Base-by-base conservation (phyloP, 2,329 filamentous ascomycete genomes). In the Fonsecaea pugnacius region DNA sequence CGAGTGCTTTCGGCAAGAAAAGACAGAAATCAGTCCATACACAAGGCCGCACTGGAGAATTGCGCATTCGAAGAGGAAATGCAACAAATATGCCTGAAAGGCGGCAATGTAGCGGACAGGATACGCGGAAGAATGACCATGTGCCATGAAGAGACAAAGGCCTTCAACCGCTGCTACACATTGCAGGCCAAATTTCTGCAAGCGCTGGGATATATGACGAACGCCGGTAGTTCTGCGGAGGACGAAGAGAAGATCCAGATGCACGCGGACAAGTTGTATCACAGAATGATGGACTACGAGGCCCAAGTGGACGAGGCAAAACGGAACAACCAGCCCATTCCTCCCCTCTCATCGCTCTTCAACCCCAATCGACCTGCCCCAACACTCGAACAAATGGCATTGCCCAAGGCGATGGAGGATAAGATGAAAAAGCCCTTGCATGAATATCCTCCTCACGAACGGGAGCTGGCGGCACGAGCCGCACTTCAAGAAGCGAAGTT, bases 161-260 rank as follows among this genome's bases (percentile, higher is more conserved):
- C 83, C 67, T 93, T 97, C 73, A 90, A 95, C 74, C 84, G 90
- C 70, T 99, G 95, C 80, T 96, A 95, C 76, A 89, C 84, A 60
- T 92, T 93, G 81, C 95, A 99, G 79, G 88, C 87, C 73, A 90
- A 94, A 76, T 93, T 99, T 71, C 80, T 99, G 32, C 92, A 94
- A 77, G 92, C 93, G 1, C 79, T 99, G 18, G 95, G 95, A 4
- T 98, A 97, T 75, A 70, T 68, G 66, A 64, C 62, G n/a, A 67
- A 58, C 48, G 84, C 96, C 36, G 85, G 87, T 7, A 86, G 86
- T 30, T 81, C 86, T 67, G 85, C 89, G 51, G 84, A 88, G 33
- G 84, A 91, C 58, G 91, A 96, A 72, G 93, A 97, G 75, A 86
- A 89, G 70, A 92, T 99, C 67, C 95, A 98, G 78, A 91, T 98